phyloP scores from a whole-genome alignment of 768 basidiomycete species.

The Multifurca ochricompacta region DNA sequence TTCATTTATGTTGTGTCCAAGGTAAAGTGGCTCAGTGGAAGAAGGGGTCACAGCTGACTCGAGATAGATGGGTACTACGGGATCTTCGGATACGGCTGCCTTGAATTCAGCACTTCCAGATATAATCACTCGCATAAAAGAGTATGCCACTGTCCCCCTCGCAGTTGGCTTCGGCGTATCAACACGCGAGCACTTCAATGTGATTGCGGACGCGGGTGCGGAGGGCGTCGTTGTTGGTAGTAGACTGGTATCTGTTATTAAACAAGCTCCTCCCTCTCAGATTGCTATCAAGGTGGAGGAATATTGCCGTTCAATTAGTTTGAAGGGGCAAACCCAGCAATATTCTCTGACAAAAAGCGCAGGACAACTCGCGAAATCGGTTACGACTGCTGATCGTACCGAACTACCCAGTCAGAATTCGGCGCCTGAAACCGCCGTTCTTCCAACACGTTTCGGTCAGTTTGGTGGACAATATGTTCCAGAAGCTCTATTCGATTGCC shows the following conservation, averaged over 20 bases:
- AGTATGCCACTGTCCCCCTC: slow-evolving; percentile 71
- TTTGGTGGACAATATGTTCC: slow-evolving; percentile 98
- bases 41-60: neutral
- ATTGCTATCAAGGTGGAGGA: slow-evolving; percentile 50
- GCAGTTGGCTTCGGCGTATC: slow-evolving; percentile 98
- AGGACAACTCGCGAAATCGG: slow-evolving; percentile 30
- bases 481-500: slow-evolving; percentile 89
- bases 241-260: slow-evolving; percentile 73
- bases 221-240: slow-evolving; percentile 95
- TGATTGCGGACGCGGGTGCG: slow-evolving; percentile 80
- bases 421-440: slow-evolving; percentile 33
- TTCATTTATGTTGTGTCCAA: slow-evolving; percentile 99
- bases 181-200: slow-evolving; percentile 80
- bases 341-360: slow-evolving; percentile 22
- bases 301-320: slow-evolving; percentile 67
- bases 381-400: slow-evolving; percentile 28
- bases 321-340: slow-evolving; percentile 31
- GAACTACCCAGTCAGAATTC: slow-evolving; percentile 27
- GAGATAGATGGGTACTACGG: slow-evolving; percentile 93
- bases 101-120: slow-evolving; percentile 76
- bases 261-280: slow-evolving; percentile 44
- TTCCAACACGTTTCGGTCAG: slow-evolving; percentile 85
- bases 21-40: slow-evolving; percentile 33
- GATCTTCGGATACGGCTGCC: slow-evolving; percentile 65
- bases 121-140: slow-evolving; percentile 75